Base-by-base conservation (phyloP, 176 grass and related monocot species). In the Carex parvula region DNA sequence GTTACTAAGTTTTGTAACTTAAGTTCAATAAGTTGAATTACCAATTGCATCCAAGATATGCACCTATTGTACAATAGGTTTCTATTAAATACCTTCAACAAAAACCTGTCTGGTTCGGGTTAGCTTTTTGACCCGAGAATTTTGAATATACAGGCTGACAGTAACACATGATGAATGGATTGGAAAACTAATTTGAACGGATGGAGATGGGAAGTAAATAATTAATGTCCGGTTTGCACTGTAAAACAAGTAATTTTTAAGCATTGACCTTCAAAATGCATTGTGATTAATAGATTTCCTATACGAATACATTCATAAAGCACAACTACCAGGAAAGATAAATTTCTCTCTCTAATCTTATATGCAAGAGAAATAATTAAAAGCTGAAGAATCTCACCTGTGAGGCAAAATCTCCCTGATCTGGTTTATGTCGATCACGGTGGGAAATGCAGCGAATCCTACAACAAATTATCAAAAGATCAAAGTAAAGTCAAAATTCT, bases 361-460 rank as follows among this genome's bases (percentile, higher is more conserved):
- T 39, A 48, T 12, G 2, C 8, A 32, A 5, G 10, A 68, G 14
- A 66, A 66, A 32, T 66, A 14, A 32, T 5, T 15, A 66, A 66
- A 72, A 22, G 41, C 10, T 24, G 20, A 46, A 73, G 4, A 50
- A 52, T 15, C 85, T 84, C 63, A 90, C 88, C 88, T 69, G 79
- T 90, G 88, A 32, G 88, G 88, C 62, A 90, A 64, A 58, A 90
- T 84, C 6, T 84, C 85, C 3, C 88, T 84, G 85, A 90, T 90
- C 88, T 87, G 85, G 68, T 90, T 90, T 60, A 90, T 84, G 22
- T 90, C 85, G 62, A 90, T 84, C 17, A 90, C 88, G 35, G 88
- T 50, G n/a, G 88, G 88, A 81, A 75, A 90, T 22, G 88, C 73
- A 30, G 88, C 72, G 74, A 90, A 87, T 70, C 58, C 88, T 90